Evolutionary conservation across 2,329 filamentous ascomycete species (phyloP).

Genomic region (Talaromyces islandicus): DNA sequence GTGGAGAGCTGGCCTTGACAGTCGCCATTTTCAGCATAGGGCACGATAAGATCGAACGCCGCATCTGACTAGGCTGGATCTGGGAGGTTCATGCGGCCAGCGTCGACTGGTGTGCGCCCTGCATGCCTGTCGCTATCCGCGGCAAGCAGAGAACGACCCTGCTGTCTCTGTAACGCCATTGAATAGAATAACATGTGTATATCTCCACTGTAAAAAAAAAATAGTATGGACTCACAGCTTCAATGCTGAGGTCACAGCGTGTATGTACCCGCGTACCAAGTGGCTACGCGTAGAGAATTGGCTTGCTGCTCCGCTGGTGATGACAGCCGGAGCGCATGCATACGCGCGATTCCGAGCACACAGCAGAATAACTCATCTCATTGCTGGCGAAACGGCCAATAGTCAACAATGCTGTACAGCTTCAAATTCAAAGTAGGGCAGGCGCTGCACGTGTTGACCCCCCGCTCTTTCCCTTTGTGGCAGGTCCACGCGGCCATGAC

Average conservation of each 20-base stretch:
- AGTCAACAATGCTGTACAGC: background rate
- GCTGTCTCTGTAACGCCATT: background rate
- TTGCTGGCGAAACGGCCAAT: background rate
- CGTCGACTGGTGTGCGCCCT: no score
- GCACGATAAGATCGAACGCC: background rate
- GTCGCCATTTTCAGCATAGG: background rate
- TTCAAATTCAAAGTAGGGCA: background rate
- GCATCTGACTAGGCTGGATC: conserved; percentile 3
- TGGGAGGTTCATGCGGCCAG: conserved; percentile 9
- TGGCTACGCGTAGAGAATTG: background rate
- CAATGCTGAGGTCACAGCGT: no score
- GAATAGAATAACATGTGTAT: background rate
- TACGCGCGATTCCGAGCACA: background rate
- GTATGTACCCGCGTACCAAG: no score
- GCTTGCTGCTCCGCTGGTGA: background rate
- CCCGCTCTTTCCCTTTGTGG: conserved; percentile 6
- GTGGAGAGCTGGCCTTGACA: background rate
- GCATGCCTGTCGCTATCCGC: background rate
- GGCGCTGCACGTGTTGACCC: background rate
- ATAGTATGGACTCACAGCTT: no score
- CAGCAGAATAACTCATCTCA: background rate
- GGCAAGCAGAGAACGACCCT: background rate
- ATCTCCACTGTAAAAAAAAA: background rate
- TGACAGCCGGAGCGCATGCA: background rate
- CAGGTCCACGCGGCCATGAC: conserved; percentile 7